Evolutionary conservation across 1,139 yeast species (phyloP), one percentile per base, ranked within the genome.

Genomic region (Petasospora rhodanensis): DNA sequence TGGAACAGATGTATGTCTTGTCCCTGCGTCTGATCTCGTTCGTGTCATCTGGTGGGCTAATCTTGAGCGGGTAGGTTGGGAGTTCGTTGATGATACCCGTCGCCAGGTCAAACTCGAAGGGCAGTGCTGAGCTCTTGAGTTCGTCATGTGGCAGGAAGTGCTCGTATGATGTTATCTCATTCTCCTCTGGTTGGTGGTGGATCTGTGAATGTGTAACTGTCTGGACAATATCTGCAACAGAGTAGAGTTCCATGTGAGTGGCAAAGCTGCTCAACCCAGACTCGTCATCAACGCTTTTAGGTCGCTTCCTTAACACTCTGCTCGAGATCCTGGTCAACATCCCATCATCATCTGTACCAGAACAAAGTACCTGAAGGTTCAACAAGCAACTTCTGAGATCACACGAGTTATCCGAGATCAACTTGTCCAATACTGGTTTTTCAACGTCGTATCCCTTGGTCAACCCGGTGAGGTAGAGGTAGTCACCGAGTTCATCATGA

Each of bases 361-460:
- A n/a, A n/a, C 83, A 78, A 43, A 76, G 45, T 41, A 72, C 66
- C 51, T 85, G 93, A 24, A 81, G 61, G 6, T 64, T 61, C 52
- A 69, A 63, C 9, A 85, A 54, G 17, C 74, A 64, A 37, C 63
- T 64, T 30, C 94, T 61, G 14, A 85, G 52, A 52, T 84, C 93
- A 27, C 54, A 52, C 9, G 60, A 45, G 26, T 53, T 48, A 2
- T 56, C 54, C 14, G 52, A 45, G 0, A 75, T 52, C 0, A 79
- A 41, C 1, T 47, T 33, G 0, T 54, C 52, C 7, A 80, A 45
- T 0, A 61, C 49, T 0, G 45, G 43, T 3, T 54, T 47, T 7
- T 60, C 60, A 1, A 80, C 40, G 24, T 61, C 56, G 31, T 55
- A 59, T 0, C 69, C 68, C 26, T 47, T 43, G 12, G 58, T 51